Evolutionary conservation across 225 moss, liverwort and hornwort species (phyloP), one percentile per base, ranked within the genome.

Genomic region (Polytrichum commune): DNA sequence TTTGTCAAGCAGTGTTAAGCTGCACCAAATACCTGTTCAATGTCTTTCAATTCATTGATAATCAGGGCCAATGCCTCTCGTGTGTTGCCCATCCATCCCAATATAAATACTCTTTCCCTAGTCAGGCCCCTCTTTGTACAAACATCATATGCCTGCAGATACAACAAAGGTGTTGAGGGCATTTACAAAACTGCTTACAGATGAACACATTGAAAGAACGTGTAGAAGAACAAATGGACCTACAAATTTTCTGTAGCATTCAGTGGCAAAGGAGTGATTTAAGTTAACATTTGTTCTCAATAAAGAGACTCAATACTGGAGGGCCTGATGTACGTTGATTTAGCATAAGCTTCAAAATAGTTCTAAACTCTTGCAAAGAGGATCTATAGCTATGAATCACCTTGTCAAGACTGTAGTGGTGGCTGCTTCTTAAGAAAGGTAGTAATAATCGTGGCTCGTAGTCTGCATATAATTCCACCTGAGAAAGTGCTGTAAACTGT

Each of bases 391-490:
- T 9, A 38, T 46, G 13, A 13, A 46, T 74, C 69, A 92, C 97
- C 91, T 85, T 89, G 74, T 98, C 93, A 69, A 98, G 93, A 75
- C 75, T 93, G 38, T 84, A 89, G 62, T 88, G 90, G 73, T 91
- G 93, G 75, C 98, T 95, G 73, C 98, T 98, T 75, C 95, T 85
- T 82, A 98, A 84, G 77, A 98, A 98, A 23, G 98, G 98, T 81
- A 98, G 95, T 69, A 98, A 79, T 19, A 95, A 76, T 64, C 98
- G 88, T 68, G 98, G 93, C 76, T 95, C 98, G 75, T 93, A 98
- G 78, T 98, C 95, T 62, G 98, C 98, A 82, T 98, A 98, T 24
- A 98, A 76, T 62, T 93, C 95, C 69, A 98, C 98, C 98, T 98
- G 83, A 46, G 46, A 46, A 46, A 10, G 16, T 46, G 16, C 46